A percentile compares a stretch with the other conserved stretches of the same genome.
Evolutionary conservation across 768 basidiomycete genomes (phyloP).

Genomic region (Russula brevipes): DNA sequence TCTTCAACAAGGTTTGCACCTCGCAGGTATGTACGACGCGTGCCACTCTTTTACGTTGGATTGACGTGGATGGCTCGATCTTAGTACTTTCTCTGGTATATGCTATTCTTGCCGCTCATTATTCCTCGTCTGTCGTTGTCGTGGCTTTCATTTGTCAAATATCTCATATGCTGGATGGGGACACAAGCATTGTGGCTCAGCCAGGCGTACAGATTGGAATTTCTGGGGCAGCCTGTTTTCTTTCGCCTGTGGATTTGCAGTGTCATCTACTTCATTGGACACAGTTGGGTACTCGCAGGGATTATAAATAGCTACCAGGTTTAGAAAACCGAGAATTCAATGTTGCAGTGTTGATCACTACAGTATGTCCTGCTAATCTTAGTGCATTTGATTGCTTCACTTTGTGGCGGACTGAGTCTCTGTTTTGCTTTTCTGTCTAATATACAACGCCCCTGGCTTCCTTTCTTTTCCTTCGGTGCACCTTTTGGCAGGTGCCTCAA

Average conservation of each 20-base stretch:
- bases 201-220: slow-evolving; percentile 90
- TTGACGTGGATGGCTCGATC: background rate
- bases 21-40: slow-evolving; percentile 61
- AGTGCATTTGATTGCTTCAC: background rate
- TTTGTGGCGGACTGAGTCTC: background rate
- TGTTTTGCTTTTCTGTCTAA: background rate
- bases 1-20: slow-evolving; percentile 98
- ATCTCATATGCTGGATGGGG: slow-evolving; percentile 60
- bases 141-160: slow-evolving; percentile 36
- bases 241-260: slow-evolving; percentile 74
- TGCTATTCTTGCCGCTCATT: slow-evolving; percentile 79
- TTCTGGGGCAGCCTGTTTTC: slow-evolving; percentile 72
- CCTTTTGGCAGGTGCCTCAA: background rate
- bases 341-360: background rate
- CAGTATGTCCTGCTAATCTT: background rate
- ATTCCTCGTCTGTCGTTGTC: slow-evolving; percentile 61
- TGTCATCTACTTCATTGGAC: slow-evolving; percentile 65
- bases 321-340: background rate
- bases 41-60: slow-evolving; percentile 16
- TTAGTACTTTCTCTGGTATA: slow-evolving; percentile 97
- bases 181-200: slow-evolving; percentile 85
- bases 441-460: slow-evolving; percentile 2
- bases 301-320: slow-evolving; percentile 49
- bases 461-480: background rate
- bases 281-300: slow-evolving; percentile 72